Conservation (phyloP, 2,329 filamentous ascomycete species). For the Fusarium subglutinans region DNA sequence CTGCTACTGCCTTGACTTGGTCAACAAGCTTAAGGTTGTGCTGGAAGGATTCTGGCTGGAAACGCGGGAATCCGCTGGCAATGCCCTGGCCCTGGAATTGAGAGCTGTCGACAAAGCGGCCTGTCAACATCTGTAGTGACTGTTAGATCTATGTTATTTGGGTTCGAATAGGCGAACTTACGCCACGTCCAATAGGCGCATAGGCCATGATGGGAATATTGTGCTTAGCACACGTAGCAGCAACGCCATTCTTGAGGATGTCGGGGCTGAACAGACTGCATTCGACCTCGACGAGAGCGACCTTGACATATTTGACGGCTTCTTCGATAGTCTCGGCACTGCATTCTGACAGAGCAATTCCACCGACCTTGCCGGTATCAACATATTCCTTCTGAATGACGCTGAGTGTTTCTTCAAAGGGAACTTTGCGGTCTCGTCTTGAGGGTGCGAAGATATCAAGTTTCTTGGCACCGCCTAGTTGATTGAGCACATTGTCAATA, state of each 20-base stretch:
- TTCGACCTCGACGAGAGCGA: conserved; percentile 64
- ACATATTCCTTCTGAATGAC: conserved; percentile 59
- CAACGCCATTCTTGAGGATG: conserved; percentile 60
- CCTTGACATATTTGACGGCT: conserved; percentile 55
- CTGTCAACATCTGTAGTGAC: conserved; percentile 42
- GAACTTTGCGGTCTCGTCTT: conserved; percentile 61
- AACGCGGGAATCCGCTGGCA: conserved; percentile 60
- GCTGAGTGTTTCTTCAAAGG: conserved; percentile 55
- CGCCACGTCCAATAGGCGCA: conserved; percentile 71
- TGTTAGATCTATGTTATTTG: conserved; percentile 13
- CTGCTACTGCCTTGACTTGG: conserved; percentile 66
- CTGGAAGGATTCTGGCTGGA: conserved; percentile 69
- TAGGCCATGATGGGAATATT: conserved; percentile 77
- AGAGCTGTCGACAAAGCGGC: conserved; percentile 38
- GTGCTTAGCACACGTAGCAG: conserved; percentile 66
- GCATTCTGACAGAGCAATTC: conserved; percentile 63
- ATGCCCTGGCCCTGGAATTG: conserved; percentile 38
- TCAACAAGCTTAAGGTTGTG: conserved; percentile 71
- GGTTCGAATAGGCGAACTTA: conserved; percentile 39
- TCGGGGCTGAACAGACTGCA: conserved; percentile 61
- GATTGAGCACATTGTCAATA: conserved; percentile 64
- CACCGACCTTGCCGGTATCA: conserved; percentile 61
- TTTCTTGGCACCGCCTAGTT: conserved; percentile 64
- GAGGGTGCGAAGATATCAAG: conserved; percentile 70
- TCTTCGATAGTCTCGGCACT: conserved; percentile 59